Evolutionary conservation across 2,329 filamentous ascomycete species (phyloP).

Genomic region (Microsporum audouinii): DNA sequence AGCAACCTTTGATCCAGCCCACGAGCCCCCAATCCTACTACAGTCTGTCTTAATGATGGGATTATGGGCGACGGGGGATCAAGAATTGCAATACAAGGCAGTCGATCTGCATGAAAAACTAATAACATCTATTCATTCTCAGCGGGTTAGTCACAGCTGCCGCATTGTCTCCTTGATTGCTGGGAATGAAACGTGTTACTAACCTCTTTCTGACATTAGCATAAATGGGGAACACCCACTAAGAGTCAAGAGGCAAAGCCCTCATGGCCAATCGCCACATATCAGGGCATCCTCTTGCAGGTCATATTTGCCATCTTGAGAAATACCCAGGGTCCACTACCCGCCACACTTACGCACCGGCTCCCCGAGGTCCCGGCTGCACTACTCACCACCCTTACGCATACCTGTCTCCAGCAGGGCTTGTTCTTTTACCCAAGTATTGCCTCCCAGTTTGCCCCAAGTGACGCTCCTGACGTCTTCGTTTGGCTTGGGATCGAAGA

Average conservation of each 20-base stretch:
- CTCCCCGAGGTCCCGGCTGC: conserved; percentile 5
- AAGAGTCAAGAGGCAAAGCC: conserved; percentile 6
- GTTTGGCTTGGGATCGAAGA: conserved; percentile 22
- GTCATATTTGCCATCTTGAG: conserved; percentile 20
- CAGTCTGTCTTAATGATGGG: conserved; percentile 23
- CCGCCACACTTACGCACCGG: background rate
- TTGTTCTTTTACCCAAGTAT: conserved; percentile 24
- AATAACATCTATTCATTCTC: conserved; percentile 17
- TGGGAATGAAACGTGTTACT: background rate
- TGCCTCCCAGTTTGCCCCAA: conserved; percentile 11
- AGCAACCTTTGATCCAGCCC: conserved; percentile 15
- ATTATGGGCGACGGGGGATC: conserved; percentile 18
- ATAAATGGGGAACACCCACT: conserved; percentile 4
- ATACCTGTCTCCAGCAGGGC: conserved; percentile 20
- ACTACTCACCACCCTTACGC: conserved; percentile 19
- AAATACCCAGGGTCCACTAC: background rate
- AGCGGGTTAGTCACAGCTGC: conserved; percentile 15
- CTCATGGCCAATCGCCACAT: conserved; percentile 23
- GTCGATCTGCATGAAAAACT: conserved; percentile 19
- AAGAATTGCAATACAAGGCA: conserved; percentile 15
- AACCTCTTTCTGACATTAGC: background rate
- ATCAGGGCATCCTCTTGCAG: conserved; percentile 25
- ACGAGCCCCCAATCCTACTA: conserved; percentile 20
- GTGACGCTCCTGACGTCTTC: conserved; percentile 12
- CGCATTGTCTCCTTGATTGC: background rate